Evolutionary conservation across 768 basidiomycete genomes (phyloP), one percentile per base, ranked within the genome.

Genomic region (Lactarius quietus): DNA sequence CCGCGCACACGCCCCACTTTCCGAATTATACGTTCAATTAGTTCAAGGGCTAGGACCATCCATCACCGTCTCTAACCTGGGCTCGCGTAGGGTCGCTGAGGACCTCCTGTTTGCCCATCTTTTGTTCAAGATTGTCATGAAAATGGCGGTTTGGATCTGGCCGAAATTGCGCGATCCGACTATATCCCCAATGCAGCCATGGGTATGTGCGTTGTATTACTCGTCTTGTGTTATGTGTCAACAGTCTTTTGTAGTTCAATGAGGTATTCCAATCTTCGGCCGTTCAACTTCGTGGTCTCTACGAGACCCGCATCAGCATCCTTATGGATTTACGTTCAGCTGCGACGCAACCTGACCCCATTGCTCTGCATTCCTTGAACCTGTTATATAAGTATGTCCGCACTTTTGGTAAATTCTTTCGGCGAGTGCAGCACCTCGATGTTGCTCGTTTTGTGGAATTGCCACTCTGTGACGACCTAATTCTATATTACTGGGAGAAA

Each of bases 401-500:
- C 51, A 73, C 83, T 36, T 87, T 92, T 70, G 93, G 92, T 17
- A 93, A 93, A 74, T 86, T 89, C 71, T 93, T 92, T 78, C 81
- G 90, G 54, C 81, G 88, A 36, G 71, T 93, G 68, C 88, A 92
- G 67, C 86, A 89, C 70, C 79, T 88, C 23, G 79, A 82, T 12
- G 70, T 78, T 23, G 63, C 78, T 45, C 84, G 84, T 23, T 93
- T 94, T 72, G 82, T 87, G 7, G 74, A 76, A 45, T 76, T 93
- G 28, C 86, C 89, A 2, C 74, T 77, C 52, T 90, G 86, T 70
- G 82, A 81, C 35, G 85, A 88, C 61, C 73, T 92, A 29, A 83
- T 94, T 57, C 77, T 91, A 33, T 93, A 85, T 70, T 93, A 92
- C 72, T 94, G 92, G 92, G 83, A 81, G 35, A 86, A 90, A 71